These are phyloP conservation scores for Hypoxylon sp. DNA, from an alignment of 2,329 filamentous ascomycete genomes.

Conservation along the genomic window DNA sequence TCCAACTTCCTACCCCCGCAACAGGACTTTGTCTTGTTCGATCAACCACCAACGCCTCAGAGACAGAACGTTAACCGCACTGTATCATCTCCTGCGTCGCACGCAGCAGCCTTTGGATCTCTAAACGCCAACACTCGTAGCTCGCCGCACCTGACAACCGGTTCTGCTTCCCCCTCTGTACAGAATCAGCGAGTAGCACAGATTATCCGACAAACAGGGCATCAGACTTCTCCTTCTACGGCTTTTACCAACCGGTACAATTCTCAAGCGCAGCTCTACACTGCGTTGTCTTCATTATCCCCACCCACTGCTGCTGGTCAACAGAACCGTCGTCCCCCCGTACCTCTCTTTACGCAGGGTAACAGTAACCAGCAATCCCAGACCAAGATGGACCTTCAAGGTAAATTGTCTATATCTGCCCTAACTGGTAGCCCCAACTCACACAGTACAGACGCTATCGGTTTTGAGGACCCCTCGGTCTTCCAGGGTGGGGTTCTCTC, in stretches of 20 bases:
- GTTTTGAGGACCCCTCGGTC: slow-evolving; percentile 71
- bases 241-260: slow-evolving; percentile 72
- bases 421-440: slow-evolving; percentile 45
- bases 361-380: slow-evolving; percentile 64
- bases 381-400: slow-evolving; percentile 70
- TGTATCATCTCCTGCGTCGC: slow-evolving; percentile 61
- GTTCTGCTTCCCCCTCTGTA: slow-evolving; percentile 58
- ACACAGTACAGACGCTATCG: slow-evolving; percentile 66
- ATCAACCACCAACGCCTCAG: slow-evolving; percentile 62
- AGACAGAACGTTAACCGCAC: slow-evolving; percentile 62
- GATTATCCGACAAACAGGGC: slow-evolving; percentile 71
- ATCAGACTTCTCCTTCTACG: slow-evolving; percentile 65
- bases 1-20: slow-evolving; percentile 67
- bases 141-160: slow-evolving; percentile 57
- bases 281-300: slow-evolving; percentile 73
- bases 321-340: slow-evolving; percentile 74
- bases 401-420: slow-evolving; percentile 58
- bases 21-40: slow-evolving; percentile 87
- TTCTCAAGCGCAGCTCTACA: slow-evolving; percentile 72
- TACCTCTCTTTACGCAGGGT: slow-evolving; percentile 78
- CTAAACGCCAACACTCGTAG: slow-evolving; percentile 62
- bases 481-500: slow-evolving; percentile 70
- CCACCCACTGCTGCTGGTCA: slow-evolving; percentile 72
- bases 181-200: slow-evolving; percentile 73
- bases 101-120: slow-evolving; percentile 60